Evolutionary conservation across 768 basidiomycete genomes (phyloP).

Genomic region (Podaxis mareebaensis): DNA sequence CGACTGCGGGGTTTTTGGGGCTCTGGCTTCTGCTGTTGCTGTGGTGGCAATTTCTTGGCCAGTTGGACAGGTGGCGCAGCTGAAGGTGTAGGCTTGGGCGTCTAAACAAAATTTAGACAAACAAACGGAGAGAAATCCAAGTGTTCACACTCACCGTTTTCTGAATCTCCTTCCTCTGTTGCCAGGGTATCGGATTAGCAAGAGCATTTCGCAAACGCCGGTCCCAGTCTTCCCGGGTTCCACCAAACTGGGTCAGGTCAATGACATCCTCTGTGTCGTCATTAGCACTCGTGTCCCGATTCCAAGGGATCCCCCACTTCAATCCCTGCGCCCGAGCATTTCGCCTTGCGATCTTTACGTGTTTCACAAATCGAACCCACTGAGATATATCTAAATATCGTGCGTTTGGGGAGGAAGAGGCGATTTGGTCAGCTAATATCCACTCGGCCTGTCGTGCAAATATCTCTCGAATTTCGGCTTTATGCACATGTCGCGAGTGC

Average conservation of each 20-base stretch:
- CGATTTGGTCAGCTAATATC: conserved; percentile 53
- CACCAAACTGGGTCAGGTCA: conserved; percentile 33
- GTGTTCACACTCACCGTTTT: background rate
- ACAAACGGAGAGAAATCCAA: no score
- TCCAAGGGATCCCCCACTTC: conserved; percentile 35
- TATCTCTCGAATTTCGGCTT: conserved; percentile 47
- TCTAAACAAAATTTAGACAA: background rate
- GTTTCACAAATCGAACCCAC: conserved; percentile 50
- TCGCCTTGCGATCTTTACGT: conserved; percentile 30
- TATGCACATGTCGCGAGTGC: conserved; percentile 47
- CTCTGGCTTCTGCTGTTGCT: background rate
- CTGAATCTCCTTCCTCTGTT: conserved; percentile 15
- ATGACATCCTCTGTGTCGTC: conserved; percentile 16
- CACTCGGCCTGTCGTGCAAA: conserved; percentile 61
- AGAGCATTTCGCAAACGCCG: conserved; percentile 23
- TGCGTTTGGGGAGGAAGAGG: conserved; percentile 21
- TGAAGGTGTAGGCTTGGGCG: background rate
- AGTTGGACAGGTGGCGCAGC: background rate
- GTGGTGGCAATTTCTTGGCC: background rate
- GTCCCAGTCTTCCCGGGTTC: conserved; percentile 30
- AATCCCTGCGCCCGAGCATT: conserved; percentile 27
- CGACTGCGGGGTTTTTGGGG: background rate
- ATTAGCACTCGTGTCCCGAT: conserved; percentile 19
- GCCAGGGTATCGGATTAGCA: conserved; percentile 13
- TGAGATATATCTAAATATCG: conserved; percentile 40